A percentile compares a stretch with the other conserved stretches of the same genome.
Evolutionary conservation across 805 yeast genomes (phyloP).

Genomic region (Isabelozyma pseudorhagii): DNA sequence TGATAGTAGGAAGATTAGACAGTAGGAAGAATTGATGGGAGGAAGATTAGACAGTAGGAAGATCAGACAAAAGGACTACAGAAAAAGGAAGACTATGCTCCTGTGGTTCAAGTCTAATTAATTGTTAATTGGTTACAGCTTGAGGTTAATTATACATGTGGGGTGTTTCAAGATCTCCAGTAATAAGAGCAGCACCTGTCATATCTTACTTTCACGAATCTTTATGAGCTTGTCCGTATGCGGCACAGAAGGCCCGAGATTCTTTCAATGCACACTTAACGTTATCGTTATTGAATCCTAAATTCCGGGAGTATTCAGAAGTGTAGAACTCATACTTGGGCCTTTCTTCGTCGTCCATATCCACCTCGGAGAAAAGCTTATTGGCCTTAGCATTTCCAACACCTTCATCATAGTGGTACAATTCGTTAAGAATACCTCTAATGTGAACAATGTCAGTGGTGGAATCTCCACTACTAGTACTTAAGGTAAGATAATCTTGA

Average conservation of each 20-base stretch:
- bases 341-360: background rate
- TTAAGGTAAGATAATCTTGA: conserved; percentile 27
- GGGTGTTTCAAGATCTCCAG: no score
- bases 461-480: conserved; percentile 35
- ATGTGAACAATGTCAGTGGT: conserved; percentile 34
- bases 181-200: no score
- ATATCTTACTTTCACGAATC: conserved; percentile 5
- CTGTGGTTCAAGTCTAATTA: no score
- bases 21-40: no score
- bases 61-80: no score
- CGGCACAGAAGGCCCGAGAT: conserved; percentile 23
- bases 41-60: no score
- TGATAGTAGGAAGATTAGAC: no score
- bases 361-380: background rate
- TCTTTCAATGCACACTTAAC: conserved; percentile 27
- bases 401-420: conserved; percentile 10
- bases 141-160: no score
- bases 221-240: conserved; percentile 18
- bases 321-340: background rate
- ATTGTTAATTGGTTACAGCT: no score
- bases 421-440: conserved; percentile 24
- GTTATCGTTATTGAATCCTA: conserved; percentile 22
- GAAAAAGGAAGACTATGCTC: no score
- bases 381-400: background rate
- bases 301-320: background rate